A percentile compares a stretch with the other conserved stretches of the same genome.
Evolutionary conservation across 2,329 filamentous ascomycete species (phyloP).

Genomic region (Botrytis byssoidea): DNA sequence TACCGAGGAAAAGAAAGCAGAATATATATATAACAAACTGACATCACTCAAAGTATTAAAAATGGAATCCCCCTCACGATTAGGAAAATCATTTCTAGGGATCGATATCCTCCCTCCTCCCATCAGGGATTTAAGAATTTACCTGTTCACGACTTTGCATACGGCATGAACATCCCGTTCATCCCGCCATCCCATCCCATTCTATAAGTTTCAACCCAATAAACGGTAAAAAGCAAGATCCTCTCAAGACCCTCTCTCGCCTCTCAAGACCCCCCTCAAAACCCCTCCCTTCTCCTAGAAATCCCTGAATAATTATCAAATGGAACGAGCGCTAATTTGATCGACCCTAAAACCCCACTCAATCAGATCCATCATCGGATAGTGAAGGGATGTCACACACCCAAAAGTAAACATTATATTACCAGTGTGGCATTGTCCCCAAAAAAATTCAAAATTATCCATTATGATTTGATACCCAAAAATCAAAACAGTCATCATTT

Average conservation of each 20-base stretch:
- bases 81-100: neutral
- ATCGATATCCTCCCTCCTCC: neutral
- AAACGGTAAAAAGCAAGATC: slow-evolving; percentile 2
- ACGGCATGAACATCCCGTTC: neutral
- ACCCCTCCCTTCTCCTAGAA: neutral
- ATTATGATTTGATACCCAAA: slow-evolving; percentile 9
- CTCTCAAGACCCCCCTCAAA: neutral
- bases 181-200: neutral
- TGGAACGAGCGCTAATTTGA: slow-evolving; percentile 17
- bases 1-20: neutral
- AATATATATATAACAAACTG: neutral
- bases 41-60: slow-evolving; percentile 11
- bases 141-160: neutral
- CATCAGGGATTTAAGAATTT: neutral
- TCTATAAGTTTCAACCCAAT: neutral
- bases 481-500: neutral
- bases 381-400: neutral
- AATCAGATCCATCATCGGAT: neutral
- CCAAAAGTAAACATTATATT: neutral
- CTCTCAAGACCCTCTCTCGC: neutral
- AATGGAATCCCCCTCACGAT: neutral
- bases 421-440: neutral
- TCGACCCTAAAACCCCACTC: neutral
- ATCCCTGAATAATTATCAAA: neutral
- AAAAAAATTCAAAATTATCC: neutral